phyloP scores from a whole-genome alignment of 1,284 basidiomycete species.

The Malassezia caprae region DNA sequence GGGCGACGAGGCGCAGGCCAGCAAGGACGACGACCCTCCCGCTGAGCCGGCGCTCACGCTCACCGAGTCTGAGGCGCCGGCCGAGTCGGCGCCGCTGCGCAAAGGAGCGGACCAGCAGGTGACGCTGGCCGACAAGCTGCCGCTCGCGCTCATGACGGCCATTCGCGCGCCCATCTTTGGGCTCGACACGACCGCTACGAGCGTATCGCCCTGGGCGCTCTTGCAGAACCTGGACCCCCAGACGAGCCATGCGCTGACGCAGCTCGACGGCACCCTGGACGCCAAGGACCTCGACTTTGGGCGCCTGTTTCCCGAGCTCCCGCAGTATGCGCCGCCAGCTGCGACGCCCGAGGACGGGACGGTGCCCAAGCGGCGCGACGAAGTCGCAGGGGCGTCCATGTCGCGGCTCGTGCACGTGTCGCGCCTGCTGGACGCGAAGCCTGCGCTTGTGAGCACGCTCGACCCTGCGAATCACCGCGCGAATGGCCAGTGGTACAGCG shows the following conservation, averaged over 20 bases:
- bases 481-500: constrained; percentile 49
- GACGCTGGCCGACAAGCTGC: constrained; percentile 35
- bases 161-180: constrained; percentile 43
- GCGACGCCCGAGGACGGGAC: constrained; percentile 26
- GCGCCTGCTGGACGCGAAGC: constrained; percentile 54
- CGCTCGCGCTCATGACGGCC: constrained; percentile 31
- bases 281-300: constrained; percentile 27
- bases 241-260: constrained; percentile 29
- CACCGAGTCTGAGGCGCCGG: constrained; percentile 26
- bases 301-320: constrained; percentile 53
- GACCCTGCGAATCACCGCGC: constrained; percentile 52
- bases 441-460: constrained; percentile 54
- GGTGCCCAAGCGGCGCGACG: constrained; percentile 52
- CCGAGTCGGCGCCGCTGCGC: constrained; percentile 19
- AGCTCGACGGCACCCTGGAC: constrained; percentile 27
- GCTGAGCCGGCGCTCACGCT: background rate
- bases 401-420: constrained; percentile 51
- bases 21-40: constrained; percentile 12
- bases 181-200: constrained; percentile 30
- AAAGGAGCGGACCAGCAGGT: constrained; percentile 23
- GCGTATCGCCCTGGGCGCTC: constrained; percentile 33
- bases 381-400: constrained; percentile 31
- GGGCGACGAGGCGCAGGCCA: constrained; percentile 16
- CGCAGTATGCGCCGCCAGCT: constrained; percentile 47
- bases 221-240: constrained; percentile 32